Conservation (phyloP, 1,139 yeast species). For the Pneumocystis carinii region DNA sequence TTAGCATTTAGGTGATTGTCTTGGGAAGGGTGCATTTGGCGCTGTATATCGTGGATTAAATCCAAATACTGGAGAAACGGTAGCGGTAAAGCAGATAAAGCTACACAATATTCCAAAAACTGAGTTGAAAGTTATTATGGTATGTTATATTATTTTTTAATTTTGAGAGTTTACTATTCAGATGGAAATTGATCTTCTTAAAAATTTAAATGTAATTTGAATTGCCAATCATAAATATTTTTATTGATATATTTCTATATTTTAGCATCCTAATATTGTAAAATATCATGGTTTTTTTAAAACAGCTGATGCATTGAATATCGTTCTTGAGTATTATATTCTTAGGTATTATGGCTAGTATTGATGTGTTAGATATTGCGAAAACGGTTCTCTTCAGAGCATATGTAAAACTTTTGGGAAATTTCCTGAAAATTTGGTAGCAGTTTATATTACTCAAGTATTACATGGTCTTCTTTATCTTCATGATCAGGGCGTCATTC, state of each 20-base stretch:
- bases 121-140: slow-evolving; percentile 21
- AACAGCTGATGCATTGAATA: slow-evolving; percentile 48
- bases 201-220: slow-evolving; percentile 58
- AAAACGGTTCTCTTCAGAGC: slow-evolving; percentile 70
- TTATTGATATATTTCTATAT: not conserved
- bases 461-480: slow-evolving; percentile 55
- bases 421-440: slow-evolving; percentile 46
- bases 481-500: slow-evolving; percentile 60
- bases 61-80: slow-evolving; percentile 46
- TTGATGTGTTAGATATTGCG: slow-evolving; percentile 37
- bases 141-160: not conserved
- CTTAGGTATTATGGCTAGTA: slow-evolving; percentile 13
- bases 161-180: slow-evolving; percentile 19
- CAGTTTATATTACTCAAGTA: slow-evolving; percentile 52
- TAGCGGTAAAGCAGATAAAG: slow-evolving; percentile 73
- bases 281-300: slow-evolving; percentile 80
- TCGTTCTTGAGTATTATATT: slow-evolving; percentile 43
- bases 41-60: slow-evolving; percentile 57
- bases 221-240: not conserved
- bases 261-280: slow-evolving; percentile 64
- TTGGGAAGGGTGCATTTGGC: slow-evolving; percentile 75
- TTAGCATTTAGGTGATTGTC: slow-evolving; percentile 35
- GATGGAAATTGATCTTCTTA: slow-evolving; percentile 39
- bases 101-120: slow-evolving; percentile 29
- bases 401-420: slow-evolving; percentile 41